Base-by-base conservation (phyloP, 257 asterid genomes). In the Linaria vulgaris region DNA sequence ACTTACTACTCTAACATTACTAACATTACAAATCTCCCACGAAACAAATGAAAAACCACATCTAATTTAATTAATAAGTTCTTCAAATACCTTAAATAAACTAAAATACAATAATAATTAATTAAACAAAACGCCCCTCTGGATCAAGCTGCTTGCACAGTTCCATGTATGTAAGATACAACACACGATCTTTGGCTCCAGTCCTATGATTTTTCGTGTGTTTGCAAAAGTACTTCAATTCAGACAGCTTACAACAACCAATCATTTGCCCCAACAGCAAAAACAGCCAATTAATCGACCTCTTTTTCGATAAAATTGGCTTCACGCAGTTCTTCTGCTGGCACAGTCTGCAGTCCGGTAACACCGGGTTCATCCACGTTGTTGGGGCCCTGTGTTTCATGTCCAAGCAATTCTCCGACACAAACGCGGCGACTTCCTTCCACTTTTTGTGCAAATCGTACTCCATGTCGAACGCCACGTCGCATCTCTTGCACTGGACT, bases 181-280 rank as follows among this genome's bases (percentile, higher is more conserved):
- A 87, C 3, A 90, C 84, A 1, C 99, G 94, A 71, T 90, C 91
- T 24, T 94, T 94, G 0, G 99, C 96, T 0, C 97, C 99, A 0
- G 97, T 94, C 3, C 95, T 83, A 22, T 94, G 97, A 72, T 87
- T 87, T 31, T 66, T 63, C 0, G 94, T 87, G 69, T 94, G 88
- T 54, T 94, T 80, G 71, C 99, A 94, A 64, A 89, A 90, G 38
- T 83, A 89, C 38, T 83, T 94, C 13, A 94, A 85, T 74, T 94
- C 95, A 0, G 75, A 84, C 0, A 94, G 76, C 0, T 85, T 94
- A 74, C 96, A 90, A 57, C 79, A 71, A 0, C 97, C 99, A 10
- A 94, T 59, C 81, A 81, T 62, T 20, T 84, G 83, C 0, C 94
- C 95, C 7, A 94, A 74, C 0, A 94, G 75, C 72, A 94, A n/a